Evolutionary conservation across 768 basidiomycete genomes (phyloP).

Genomic region (Strobilomyces dryophilus): DNA sequence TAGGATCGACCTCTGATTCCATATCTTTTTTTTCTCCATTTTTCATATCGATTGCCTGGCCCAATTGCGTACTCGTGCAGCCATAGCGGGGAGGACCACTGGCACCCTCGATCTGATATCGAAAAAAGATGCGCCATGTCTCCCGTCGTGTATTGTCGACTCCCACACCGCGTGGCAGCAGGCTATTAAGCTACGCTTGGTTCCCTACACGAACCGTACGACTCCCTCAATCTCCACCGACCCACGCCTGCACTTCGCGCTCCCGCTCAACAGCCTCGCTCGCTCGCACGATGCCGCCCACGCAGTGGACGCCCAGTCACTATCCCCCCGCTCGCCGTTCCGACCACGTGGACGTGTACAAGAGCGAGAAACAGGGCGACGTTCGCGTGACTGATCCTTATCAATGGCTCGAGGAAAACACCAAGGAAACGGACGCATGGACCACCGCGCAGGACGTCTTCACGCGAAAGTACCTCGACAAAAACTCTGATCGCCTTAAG

Average conservation of each 20-base stretch:
- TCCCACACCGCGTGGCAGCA: constrained; percentile 21
- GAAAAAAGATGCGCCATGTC: constrained; percentile 13
- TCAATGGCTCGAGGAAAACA: constrained; percentile 65
- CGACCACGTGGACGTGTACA: constrained; percentile 65
- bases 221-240: constrained; percentile 5
- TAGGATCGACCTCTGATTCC: not conserved
- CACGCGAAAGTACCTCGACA: constrained; percentile 57
- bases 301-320: constrained; percentile 49
- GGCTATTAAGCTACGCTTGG: constrained; percentile 17
- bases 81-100: constrained; percentile 22
- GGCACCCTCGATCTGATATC: constrained; percentile 29
- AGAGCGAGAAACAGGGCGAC: constrained; percentile 56
- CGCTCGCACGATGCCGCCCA: constrained; percentile 33
- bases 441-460: constrained; percentile 55
- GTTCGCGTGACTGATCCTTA: constrained; percentile 70
- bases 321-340: constrained; percentile 67
- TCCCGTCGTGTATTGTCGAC: constrained; percentile 10
- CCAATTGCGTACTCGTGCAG: constrained; percentile 6
- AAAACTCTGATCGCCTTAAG: constrained; percentile 53
- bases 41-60: constrained; percentile 20
- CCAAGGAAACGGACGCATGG: constrained; percentile 64
- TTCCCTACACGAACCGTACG: constrained; percentile 11
- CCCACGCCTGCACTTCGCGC: not conserved
- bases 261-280: constrained; percentile 8
- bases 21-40: not conserved